Percentiles rank a stretch among this genome's conserved stretches.
Conservation (phyloP, 495 filamentous ascomycete genomes). For the Parmelia sp. region DNA sequence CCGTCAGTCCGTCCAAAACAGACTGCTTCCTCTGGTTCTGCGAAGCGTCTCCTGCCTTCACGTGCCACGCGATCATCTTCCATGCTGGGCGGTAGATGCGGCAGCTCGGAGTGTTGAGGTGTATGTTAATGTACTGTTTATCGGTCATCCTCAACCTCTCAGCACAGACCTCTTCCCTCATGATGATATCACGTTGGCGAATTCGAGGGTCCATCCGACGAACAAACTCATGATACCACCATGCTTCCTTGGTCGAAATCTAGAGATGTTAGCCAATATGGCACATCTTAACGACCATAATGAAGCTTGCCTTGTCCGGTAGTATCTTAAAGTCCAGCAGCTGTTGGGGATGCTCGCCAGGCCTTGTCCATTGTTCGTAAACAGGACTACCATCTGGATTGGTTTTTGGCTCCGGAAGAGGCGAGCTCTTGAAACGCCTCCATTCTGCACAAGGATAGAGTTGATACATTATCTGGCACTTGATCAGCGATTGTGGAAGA, state of each 20-base stretch:
- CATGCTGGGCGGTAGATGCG: not conserved
- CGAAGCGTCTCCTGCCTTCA: not conserved
- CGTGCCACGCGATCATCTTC: not conserved
- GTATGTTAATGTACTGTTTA: not conserved
- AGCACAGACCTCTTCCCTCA: not conserved
- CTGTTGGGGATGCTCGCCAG: not conserved
- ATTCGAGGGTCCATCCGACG: constrained; percentile 9
- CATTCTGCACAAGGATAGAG: not conserved
- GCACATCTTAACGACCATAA: not conserved
- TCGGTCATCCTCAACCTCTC: not conserved
- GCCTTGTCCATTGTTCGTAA: not conserved
- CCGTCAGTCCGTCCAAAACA: not conserved
- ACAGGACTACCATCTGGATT: not conserved
- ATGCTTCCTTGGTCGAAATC: constrained; percentile 10
- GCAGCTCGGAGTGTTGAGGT: not conserved
- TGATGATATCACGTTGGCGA: constrained; percentile 6
- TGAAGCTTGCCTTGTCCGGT: constrained; percentile 1
- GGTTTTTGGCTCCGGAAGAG: not conserved
- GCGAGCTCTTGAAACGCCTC: not conserved
- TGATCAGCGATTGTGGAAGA: not conserved
- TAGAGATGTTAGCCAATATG: not conserved
- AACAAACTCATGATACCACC: constrained; percentile 8
- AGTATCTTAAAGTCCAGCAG: not conserved
- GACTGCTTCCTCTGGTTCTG: not conserved
- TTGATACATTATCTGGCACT: not conserved